Evolutionary conservation across 2,329 filamentous ascomycete genomes (phyloP).

Genomic region (Microcyclospora pomicola): DNA sequence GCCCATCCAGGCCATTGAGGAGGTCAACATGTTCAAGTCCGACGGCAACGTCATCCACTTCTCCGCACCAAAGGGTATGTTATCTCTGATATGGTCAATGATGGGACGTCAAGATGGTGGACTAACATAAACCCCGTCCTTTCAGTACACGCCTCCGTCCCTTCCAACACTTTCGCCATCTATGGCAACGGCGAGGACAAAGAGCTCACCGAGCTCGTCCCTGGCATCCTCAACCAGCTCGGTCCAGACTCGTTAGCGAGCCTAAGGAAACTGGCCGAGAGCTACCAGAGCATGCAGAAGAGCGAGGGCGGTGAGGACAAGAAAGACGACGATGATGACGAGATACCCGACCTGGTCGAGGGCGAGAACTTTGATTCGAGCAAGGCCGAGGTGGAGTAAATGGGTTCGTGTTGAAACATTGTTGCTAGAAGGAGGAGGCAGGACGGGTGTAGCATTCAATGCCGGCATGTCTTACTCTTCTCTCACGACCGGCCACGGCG

Average conservation of each 20-base stretch:
- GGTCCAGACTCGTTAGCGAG: constrained; percentile 95
- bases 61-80: constrained; percentile 86
- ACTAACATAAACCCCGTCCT: neutral
- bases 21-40: constrained; percentile 99
- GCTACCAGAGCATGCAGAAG: constrained; percentile 99
- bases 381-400: constrained; percentile 71
- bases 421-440: too few relatives aligned
- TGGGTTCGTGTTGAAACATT: too few relatives aligned
- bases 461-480: too few relatives aligned
- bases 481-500: too few relatives aligned
- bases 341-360: constrained; percentile 93
- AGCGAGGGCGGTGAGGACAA: constrained; percentile 61
- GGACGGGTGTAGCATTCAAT: too few relatives aligned
- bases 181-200: constrained; percentile 99
- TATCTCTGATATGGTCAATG: neutral
- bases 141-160: constrained; percentile 87
- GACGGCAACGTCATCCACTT: constrained; percentile 99
- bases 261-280: constrained; percentile 95
- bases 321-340: constrained; percentile 60
- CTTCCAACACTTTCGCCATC: constrained; percentile 98
- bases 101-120: neutral
- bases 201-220: constrained; percentile 98
- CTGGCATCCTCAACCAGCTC: constrained; percentile 98
- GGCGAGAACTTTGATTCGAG: constrained; percentile 93
- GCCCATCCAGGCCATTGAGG: constrained; percentile 98